Base-by-base conservation (phyloP, 441 rosid species). In the Pelargonium citronellum region DNA sequence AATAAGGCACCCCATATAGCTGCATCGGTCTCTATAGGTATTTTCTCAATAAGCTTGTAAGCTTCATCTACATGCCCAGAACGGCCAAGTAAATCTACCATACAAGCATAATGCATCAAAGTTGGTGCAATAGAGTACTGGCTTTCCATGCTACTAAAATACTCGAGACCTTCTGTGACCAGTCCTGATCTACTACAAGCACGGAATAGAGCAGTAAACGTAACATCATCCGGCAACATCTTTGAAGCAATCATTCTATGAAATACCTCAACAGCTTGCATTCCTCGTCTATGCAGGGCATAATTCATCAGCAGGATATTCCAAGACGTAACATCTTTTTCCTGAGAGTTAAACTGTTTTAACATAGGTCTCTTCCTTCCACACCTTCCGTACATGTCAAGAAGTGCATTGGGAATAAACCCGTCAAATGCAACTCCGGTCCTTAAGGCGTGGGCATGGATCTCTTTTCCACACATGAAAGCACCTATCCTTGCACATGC, bases 1-100 rank as follows among this genome's bases (percentile, higher is more conserved):
- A 93, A 80, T 64, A 94, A 85, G 57, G 97, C 98, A 80, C 98
- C 97, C 98, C 98, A 91, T 77, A 88, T 81, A 22, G 97, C 95
- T 5, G 87, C 81, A 80, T 94, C 98, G 71, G 96, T 91, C 46
- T 74, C 77, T 49, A 88, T 41, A 30, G 97, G 89, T 87, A 94
- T 94, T 74, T 79, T 71, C 81, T 79, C 79, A 67, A 94, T 88
- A 75, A 94, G 84, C 69, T 76, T 81, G 67, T 84, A 77, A 15
- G 99, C 97, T 70, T 88, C 88, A 58, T 86, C 79, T 77, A 90
- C 78, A 24, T 84, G 67, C 17, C 99, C 96, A 16, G 84, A 85
- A 68, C 90, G 90, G 34, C 97, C 97, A 64, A 94, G 92, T 76
- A 90, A 82, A 87, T 94, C 97, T 79, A 90, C 95, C 39, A 91